phyloP scores from a whole-genome alignment of 2,329 filamentous ascomycete species.

The Xylariaceae sp. region DNA sequence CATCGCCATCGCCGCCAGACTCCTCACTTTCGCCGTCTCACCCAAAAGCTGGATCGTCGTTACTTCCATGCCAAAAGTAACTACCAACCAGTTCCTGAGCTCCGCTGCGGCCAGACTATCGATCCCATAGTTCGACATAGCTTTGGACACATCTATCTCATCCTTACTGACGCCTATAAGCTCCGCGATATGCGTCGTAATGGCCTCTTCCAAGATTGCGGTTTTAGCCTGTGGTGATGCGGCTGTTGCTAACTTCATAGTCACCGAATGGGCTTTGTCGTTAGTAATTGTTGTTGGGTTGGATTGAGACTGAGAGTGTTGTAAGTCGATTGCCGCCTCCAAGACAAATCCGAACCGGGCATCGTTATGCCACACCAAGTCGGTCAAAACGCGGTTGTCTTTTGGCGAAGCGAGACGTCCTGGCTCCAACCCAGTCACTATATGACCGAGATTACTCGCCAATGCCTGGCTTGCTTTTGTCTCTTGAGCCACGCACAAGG shows the following conservation, averaged over 20 bases:
- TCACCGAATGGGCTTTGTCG: not conserved
- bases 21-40: no score
- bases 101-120: constrained; percentile 8
- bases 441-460: not conserved
- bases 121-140: constrained; percentile 2
- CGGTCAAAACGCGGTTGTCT: no score
- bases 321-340: no score
- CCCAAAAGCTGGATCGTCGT: no score
- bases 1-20: no score
- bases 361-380: no score
- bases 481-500: no score
- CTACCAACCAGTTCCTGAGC: constrained; percentile 5
- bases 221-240: no score
- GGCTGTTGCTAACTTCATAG: not conserved
- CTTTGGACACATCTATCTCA: not conserved
- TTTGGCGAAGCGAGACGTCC: no score
- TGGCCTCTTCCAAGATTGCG: not conserved
- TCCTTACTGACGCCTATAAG: not conserved
- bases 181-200: not conserved
- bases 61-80: no score
- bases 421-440: not conserved
- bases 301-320: not conserved
- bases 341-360: no score
- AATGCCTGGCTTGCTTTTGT: not conserved
- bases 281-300: not conserved